Evolutionary conservation across 805 yeast genomes (phyloP), one percentile per base, ranked within the genome.

Genomic region (Nakazawaea molendinolei): DNA sequence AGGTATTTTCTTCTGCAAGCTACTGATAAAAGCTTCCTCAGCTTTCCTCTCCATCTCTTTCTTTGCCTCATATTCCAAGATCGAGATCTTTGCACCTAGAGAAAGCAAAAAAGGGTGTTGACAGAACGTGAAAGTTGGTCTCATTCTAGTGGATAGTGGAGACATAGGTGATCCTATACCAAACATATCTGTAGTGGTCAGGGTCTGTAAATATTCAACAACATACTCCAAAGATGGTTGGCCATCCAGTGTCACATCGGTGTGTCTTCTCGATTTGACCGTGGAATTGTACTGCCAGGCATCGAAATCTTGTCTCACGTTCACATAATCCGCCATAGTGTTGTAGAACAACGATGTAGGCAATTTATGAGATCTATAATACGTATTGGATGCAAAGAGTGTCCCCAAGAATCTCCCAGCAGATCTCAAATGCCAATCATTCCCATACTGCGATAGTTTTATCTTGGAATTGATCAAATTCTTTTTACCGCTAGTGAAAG

Each of bases 21-120:
- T 79, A 35, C 71, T 74, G 27, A 87, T 70, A 48, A 87, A 87
- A 0, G 95, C 95, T 52, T 85, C 90, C 48, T 86, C 95, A 0
- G 95, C 95, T 48, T 81, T 79, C 36, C 81, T 61, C 48, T 83
- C 92, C 95, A 87, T 87, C 36, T 74, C 80, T 31, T 80, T 58
- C 43, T 76, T 71, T 0, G 90, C 86, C 51, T 86, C 95, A 52
- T 84, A 78, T 46, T 85, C 95, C 44, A 90, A 58, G 2, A 90
- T 76, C 0, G 80, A 67, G 2, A 87, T 81, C 54, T 90, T 90
- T 1, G 86, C 71, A 0, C 95, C 96, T 40, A 90, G 56, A 0
- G 95, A 78, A 17, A 90, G 60, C 34, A 86, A 60, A 51, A 84
- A 87, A 2, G 97, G 96, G 46, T 69, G 87, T 44, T 83, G 82